Evolutionary conservation across 257 asterid species (phyloP), one percentile per base, ranked within the genome.

Genomic region (Buddleja alternifolia): DNA sequence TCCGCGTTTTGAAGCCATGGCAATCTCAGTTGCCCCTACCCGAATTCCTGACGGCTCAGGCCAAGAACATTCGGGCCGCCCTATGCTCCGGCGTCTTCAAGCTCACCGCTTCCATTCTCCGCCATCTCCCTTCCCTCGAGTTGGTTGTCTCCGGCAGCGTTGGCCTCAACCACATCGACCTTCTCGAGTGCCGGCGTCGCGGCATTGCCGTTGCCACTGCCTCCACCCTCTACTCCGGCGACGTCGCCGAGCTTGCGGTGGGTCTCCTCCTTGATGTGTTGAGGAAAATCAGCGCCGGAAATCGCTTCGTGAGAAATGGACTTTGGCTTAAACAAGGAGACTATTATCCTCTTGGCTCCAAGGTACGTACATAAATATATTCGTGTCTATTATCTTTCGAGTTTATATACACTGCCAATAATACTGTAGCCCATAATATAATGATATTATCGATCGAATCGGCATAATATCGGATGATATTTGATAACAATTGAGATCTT

Each of bases 101-200:
- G n/a, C 21, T 92, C 34, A 10, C 86, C 25, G 72, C 92, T 72
- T 58, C 76, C 11, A 10, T 85, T 6, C 82, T 89, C 66, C 0
- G n/a, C 32, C 62, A 10, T 11, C 71, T 92, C 19, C 98, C 96
- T 6, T 76, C 86, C 2, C 86, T 89, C 12, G 71, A 83, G 21
- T 47, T 87, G 10, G 47, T 92, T 1, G 69, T 83, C 64, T 68
- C 88, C 64, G 45, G 82, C 68, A 87, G 92, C 78, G 83, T 86
- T 45, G 98, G 98, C 44, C 16, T 83, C 32, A 19, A 92, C 74
- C 84, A 85, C 71, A 78, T 92, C 6, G 96, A 92, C 63, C 80
- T 89, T 1, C 15, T 9, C 1, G 92, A 85, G 82, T 89, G 96
- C 66, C 90, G 92, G 73, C 85, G 80, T 72, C 84, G 85, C 12